These are phyloP conservation scores for Candida rishiriensis DNA, from an alignment of 805 yeast genomes.

Conservation along the genomic window DNA sequence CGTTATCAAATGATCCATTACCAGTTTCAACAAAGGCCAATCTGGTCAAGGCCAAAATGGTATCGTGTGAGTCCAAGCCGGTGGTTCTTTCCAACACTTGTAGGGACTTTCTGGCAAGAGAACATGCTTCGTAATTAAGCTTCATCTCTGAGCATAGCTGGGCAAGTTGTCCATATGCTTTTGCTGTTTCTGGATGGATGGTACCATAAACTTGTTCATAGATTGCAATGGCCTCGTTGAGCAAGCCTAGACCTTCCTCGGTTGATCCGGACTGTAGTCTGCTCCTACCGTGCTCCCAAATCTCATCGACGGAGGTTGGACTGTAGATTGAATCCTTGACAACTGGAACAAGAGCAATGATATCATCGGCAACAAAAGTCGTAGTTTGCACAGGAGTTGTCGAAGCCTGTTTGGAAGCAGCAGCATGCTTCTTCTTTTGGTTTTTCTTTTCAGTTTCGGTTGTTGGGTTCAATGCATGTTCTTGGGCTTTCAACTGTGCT, in stretches of 20 bases:
- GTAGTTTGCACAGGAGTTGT: conserved; percentile 21
- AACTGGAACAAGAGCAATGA: conserved; percentile 67
- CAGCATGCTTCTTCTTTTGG: conserved; percentile 27
- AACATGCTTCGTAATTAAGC: conserved; percentile 53
- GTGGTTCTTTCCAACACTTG: conserved; percentile 71
- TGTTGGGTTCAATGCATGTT: conserved; percentile 23
- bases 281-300: conserved; percentile 56
- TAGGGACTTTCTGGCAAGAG: conserved; percentile 62
- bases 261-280: conserved; percentile 36
- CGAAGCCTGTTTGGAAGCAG: conserved; percentile 9
- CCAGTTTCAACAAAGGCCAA: conserved; percentile 68
- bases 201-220: conserved; percentile 82
- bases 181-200: conserved; percentile 75
- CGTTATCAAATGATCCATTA: conserved; percentile 52
- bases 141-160: conserved; percentile 61
- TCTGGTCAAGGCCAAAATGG: conserved; percentile 66
- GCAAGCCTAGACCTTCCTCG: conserved; percentile 56
- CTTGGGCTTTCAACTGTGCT: conserved; percentile 20
- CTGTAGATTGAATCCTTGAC: conserved; percentile 66
- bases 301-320: conserved; percentile 68
- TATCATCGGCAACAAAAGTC: conserved; percentile 56
- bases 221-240: conserved; percentile 66
- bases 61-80: conserved; percentile 79
- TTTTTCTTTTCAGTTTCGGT: conserved; percentile 24
- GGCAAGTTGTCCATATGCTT: conserved; percentile 61